Evolutionary conservation across 2,329 filamentous ascomycete species (phyloP), one percentile per base, ranked within the genome.

Genomic region (Colletotrichum trifolii): DNA sequence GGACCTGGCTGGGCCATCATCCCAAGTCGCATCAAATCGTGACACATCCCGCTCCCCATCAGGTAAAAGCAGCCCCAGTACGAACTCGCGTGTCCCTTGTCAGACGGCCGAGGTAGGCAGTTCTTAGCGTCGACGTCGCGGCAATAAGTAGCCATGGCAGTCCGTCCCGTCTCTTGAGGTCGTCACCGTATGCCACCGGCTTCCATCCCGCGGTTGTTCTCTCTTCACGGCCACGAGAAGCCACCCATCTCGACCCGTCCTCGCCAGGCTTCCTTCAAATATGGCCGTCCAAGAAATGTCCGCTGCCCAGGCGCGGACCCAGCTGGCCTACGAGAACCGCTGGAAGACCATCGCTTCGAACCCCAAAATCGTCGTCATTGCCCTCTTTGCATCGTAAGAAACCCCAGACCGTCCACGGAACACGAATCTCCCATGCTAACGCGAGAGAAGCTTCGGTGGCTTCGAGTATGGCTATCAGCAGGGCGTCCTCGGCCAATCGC

Each of bases 391-490:
- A 36, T 79, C 77, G 75, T 79, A 70, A 70, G 25, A 25, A 25
- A 25, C 25, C 4, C 4, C 25, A 25, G 3, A 25, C 4, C 25
- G 25, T 25, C 25, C 3, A 25, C 25, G 25, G 25, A 25, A 5
- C 5, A 25, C 25, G 25, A 25, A 25, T 25, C 35, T 33, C 13
- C 8, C 39, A 12, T 17, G 11, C 3, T 4, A 17, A 50, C 42
- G 1, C 25, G 3, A 25, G 25, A 4, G 3, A 4, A 83, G 81
- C n/a, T 79, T 84, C 25, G 82, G 82, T 63, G 82, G 83, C 25
- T 81, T 85, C 50, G 79, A 82, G 64, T 85, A 83, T 78, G 83
- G 83, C 57, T 85, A 84, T 69, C 83, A 86, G 62, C 84, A 86
- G 69, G 84, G 64, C 54, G 82, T 87, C 2, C 74, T 87, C 3